Evolutionary conservation across 202 grass and related monocot genomes (phyloP).

Genomic region (Zizania palustris): DNA sequence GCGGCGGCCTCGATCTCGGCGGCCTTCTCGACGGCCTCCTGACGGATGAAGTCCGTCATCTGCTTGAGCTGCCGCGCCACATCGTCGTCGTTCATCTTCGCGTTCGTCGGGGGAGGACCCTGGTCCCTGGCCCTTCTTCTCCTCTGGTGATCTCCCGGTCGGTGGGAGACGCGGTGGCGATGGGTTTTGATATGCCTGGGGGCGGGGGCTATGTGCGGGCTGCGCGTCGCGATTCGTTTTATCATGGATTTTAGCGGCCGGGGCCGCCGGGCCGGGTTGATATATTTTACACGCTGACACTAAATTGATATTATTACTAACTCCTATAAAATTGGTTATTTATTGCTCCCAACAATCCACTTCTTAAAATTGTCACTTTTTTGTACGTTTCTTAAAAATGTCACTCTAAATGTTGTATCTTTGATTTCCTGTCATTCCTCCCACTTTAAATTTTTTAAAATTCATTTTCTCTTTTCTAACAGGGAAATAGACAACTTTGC

Average conservation of each 20-base stretch:
- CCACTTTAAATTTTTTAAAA: no score
- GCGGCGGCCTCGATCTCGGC: conserved; percentile 72
- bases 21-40: conserved; percentile 76
- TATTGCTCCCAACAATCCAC: no score
- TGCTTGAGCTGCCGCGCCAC: conserved; percentile 64
- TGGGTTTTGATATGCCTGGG: conserved; percentile 19
- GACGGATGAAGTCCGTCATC: conserved; percentile 74
- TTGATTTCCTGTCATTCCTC: no score
- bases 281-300: conserved; percentile 7
- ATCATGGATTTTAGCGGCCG: background rate
- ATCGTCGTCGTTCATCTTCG: conserved; percentile 58
- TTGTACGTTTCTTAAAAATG: no score
- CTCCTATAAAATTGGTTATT: no score
- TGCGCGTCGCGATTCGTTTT: conserved; percentile 35
- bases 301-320: no score
- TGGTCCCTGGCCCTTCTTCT: background rate
- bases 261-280: background rate
- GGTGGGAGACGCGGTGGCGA: conserved; percentile 5
- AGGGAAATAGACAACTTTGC: no score
- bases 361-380: no score
- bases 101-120: background rate
- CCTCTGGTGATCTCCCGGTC: conserved; percentile 31
- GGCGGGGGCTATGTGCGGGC: background rate
- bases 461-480: no score
- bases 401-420: no score